Evolutionary conservation across 1,284 basidiomycete species (phyloP).

Genomic region (Trichosporon inkin): DNA sequence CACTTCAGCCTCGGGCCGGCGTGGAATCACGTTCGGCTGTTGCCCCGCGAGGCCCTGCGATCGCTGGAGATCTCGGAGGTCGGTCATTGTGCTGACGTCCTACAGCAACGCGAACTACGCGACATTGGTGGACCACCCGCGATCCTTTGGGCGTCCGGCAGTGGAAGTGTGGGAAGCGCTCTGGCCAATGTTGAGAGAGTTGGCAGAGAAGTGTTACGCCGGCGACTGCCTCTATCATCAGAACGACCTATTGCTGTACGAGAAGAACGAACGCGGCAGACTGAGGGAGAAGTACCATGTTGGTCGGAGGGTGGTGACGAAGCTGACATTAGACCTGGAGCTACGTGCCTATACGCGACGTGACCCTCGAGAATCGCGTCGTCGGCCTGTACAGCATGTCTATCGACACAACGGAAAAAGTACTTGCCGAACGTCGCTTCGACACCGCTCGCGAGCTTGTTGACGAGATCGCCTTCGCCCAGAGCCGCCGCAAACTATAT

Average conservation of each 20-base stretch:
- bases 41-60: not conserved
- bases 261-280: constrained; percentile 22
- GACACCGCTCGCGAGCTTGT: constrained; percentile 20
- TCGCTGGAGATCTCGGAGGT: no score
- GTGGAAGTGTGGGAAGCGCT: constrained; percentile 31
- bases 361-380: constrained; percentile 17
- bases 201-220: constrained; percentile 15
- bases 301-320: not conserved
- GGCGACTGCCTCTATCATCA: constrained; percentile 24
- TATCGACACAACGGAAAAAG: constrained; percentile 20
- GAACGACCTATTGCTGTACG: constrained; percentile 33
- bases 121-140: constrained; percentile 30
- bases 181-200: constrained; percentile 28
- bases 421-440: constrained; percentile 22
- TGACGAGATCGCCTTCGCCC: constrained; percentile 18
- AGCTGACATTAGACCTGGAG: constrained; percentile 26
- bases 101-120: constrained; percentile 36
- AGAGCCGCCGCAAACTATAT: constrained; percentile 17
- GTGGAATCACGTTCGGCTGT: no score
- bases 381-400: constrained; percentile 26
- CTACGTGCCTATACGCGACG: constrained; percentile 33
- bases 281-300: constrained; percentile 35
- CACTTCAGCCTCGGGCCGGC: no score
- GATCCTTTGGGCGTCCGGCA: constrained; percentile 30
- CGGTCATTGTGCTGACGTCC: not conserved